Conservation (phyloP, 2,329 filamentous ascomycete species). For the Taxawa tesnikishii region DNA sequence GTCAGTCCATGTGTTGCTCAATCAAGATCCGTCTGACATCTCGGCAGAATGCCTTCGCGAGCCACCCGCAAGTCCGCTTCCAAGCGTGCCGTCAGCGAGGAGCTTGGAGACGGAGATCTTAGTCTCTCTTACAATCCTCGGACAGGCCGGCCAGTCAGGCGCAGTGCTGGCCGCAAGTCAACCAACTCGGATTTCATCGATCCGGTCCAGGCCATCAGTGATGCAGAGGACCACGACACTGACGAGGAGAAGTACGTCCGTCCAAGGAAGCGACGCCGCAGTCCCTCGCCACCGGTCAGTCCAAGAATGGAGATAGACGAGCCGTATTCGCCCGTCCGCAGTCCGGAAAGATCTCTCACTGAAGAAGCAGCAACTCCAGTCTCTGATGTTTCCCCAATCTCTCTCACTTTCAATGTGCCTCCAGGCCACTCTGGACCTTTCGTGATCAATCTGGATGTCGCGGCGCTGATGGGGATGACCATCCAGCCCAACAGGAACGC, state of each 20-base stretch:
- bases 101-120: conserved; percentile 15
- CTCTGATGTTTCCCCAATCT: conserved; percentile 15
- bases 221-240: conserved; percentile 18
- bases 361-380: too few relatives aligned
- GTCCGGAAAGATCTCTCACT: too few relatives aligned
- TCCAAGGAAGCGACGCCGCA: conserved; percentile 15
- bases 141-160: conserved; percentile 31
- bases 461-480: conserved; percentile 5
- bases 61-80: too few relatives aligned
- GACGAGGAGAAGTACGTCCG: conserved; percentile 16
- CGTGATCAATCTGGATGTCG: conserved; percentile 26
- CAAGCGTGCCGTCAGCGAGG: conserved; percentile 12
- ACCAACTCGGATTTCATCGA: conserved; percentile 26
- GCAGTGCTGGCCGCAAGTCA: conserved; percentile 23
- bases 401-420: conserved; percentile 34
- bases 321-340: too few relatives aligned
- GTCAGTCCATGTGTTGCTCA: too few relatives aligned
- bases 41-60: neutral
- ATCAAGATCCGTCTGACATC: too few relatives aligned
- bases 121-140: conserved; percentile 23
- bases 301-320: too few relatives aligned
- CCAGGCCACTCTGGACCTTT: conserved; percentile 32
- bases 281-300: conserved; percentile 14
- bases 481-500: neutral
- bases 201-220: conserved; percentile 22